Evolutionary conservation across 768 basidiomycete species (phyloP), one percentile per base, ranked within the genome.

Genomic region (Coprinopsis cinerea): DNA sequence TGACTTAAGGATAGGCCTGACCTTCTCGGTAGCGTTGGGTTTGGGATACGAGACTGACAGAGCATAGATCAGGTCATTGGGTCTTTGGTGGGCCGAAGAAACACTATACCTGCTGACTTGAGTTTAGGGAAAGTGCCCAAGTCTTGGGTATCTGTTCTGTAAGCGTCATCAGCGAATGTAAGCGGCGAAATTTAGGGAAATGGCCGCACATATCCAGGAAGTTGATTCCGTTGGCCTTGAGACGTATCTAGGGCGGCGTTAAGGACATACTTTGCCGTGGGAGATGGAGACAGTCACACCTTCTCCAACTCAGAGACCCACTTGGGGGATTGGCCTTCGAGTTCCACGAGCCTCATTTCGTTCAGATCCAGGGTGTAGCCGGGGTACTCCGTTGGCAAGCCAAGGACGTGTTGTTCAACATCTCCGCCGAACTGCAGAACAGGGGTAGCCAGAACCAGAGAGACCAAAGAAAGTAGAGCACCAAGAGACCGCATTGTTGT

Each of bases 301-400:
- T 95, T 96, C 57, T 93, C 85, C n/a, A 87, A 67, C 67, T 96
- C 93, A 13, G 91, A 80, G 70, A 92, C 85, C 85, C 81, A 86
- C 45, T 85, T 76, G 2, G 89, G 85, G 10, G 70, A 70, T 59
- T 81, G 70, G 28, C 77, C 85, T 47, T 85, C 78, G 60, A 90
- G 71, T 63, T 91, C 80, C 45, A 95, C 82, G 47, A 93, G 77
- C 44, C 92, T 78, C 46, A 72, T 72, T 39, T 78, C 85, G 51
- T 76, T 73, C 47, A 94, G 72, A 69, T 93, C 84, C 52, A 91
- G 72, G 62, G 75, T 71, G 64, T 84, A 88, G 43, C 84, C 87
- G 11, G 81, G 71, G 53, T 76, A 70, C 13, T 57, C 60, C 39
- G 62, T 57, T 44, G 61, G 54, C 15, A 57, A 54, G 40, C 56